Base-by-base conservation (phyloP, 345 rosid genomes). In the Acer saccharum region DNA sequence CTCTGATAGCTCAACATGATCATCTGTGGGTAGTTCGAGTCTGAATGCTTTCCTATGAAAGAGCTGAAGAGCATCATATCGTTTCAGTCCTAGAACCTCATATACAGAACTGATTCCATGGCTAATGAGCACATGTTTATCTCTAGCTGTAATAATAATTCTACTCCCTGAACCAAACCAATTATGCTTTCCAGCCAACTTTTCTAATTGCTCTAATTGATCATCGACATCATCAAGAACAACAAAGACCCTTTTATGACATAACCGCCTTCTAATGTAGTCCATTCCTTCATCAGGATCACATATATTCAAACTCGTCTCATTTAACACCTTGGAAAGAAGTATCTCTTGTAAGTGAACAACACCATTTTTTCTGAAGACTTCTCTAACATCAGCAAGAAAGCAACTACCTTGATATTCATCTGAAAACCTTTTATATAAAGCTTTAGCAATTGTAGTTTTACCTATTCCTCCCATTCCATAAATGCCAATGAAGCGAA, bases 391-490 rank as follows among this genome's bases (percentile, higher is more conserved):
- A 16, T 80, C 52, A 2, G 60, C 10, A 2, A 87, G 76, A 77
- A 89, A 87, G 54, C 77, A 70, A 7, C 83, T 66, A 0, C 52
- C 69, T 65, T 78, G 57, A 50, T 81, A 89, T 23, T 32, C 11
- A 46, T 0, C 1, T 0, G 48, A 35, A 7, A 89, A 25, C 77
- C 75, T 52, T 32, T 78, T 77, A 16, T 79, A 83, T 0, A 71
- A 65, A 23, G 46, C 43, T 43, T 35, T 83, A 4, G 86, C 78
- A 29, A 86, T 83, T 0, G 86, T 81, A 0, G 86, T 77, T 75
- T 86, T 86, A 13, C 88, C 86, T 32, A 86, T 81, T 48, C 88
- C 88, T 39, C 84, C 86, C 88, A 81, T 83, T 25, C 83, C 84
- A 39, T 80, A 72, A 62, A 86, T 77, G 1, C 85, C 84, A 1